Conservation (phyloP, 495 filamentous ascomycete species). For the Penicillium crystallinum region DNA sequence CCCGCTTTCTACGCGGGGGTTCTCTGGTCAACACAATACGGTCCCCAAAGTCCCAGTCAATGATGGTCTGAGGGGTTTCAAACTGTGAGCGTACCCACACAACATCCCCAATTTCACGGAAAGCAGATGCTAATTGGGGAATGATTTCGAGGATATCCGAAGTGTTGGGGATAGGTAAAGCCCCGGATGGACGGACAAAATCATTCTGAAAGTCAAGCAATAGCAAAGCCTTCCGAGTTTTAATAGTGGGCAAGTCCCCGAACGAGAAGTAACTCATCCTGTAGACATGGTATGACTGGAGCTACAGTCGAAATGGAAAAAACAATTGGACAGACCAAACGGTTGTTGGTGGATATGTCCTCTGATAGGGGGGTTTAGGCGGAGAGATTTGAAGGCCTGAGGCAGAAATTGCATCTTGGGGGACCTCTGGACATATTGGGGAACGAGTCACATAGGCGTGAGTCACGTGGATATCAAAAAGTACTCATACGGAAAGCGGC, state of each 20-base stretch:
- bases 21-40: constrained; percentile 32
- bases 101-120: constrained; percentile 74
- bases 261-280: constrained; percentile 39
- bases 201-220: constrained; percentile 91
- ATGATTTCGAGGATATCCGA: constrained; percentile 64
- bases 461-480: too few species aligned
- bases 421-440: too few species aligned
- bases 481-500: too few species aligned
- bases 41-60: constrained; percentile 41
- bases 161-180: constrained; percentile 59
- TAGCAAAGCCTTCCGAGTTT: constrained; percentile 78
- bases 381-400: not conserved
- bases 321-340: not conserved
- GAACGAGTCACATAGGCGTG: not conserved
- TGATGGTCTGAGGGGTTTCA: constrained; percentile 51
- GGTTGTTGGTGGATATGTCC: not conserved
- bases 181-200: constrained; percentile 67
- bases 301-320: not conserved
- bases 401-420: not conserved
- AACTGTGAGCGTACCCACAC: constrained; percentile 84
- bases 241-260: constrained; percentile 44
- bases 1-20: constrained; percentile 6
- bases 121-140: constrained; percentile 59
- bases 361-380: not conserved
- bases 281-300: constrained; percentile 17